Evolutionary conservation across 495 filamentous ascomycete species (phyloP).

Genomic region (Neurospora intermedia): DNA sequence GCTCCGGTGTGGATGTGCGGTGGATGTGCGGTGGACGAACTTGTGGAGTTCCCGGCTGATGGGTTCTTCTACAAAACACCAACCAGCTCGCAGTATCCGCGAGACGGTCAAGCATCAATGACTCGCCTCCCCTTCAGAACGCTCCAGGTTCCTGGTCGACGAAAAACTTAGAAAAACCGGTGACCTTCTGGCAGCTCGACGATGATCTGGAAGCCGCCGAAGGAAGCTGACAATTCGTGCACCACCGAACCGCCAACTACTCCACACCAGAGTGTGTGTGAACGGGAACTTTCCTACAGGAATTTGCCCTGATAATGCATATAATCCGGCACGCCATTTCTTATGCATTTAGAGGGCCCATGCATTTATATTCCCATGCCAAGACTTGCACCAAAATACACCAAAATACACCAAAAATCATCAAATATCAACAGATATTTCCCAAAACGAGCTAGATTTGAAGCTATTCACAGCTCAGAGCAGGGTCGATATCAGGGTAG

Average conservation of each 20-base stretch:
- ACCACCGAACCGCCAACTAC: not conserved
- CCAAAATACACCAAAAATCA: no score
- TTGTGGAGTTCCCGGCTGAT: conserved; percentile 1
- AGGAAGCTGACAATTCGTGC: not conserved
- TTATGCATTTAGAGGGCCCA: no score
- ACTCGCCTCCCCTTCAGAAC: not conserved
- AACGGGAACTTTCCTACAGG: not conserved
- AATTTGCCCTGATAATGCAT: no score
- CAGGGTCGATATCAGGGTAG: no score
- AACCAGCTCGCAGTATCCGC: not conserved
- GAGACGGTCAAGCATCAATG: not conserved
- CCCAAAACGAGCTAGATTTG: no score
- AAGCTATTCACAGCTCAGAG: no score
- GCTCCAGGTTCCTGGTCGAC: not conserved
- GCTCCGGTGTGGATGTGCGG: conserved; percentile 6
- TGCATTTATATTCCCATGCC: no score
- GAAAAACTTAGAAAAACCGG: not conserved
- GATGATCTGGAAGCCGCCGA: not conserved
- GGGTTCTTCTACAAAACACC: not conserved
- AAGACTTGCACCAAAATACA: no score
- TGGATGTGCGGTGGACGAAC: conserved; percentile 13
- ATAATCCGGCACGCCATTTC: no score
- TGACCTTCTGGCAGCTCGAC: not conserved
- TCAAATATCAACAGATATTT: no score
- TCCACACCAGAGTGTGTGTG: not conserved